Percentiles rank a stretch among this genome's conserved stretches.
These are phyloP conservation scores for Fusarium luffae DNA, from an alignment of 2,329 filamentous ascomycete species.

Conservation along the genomic window DNA sequence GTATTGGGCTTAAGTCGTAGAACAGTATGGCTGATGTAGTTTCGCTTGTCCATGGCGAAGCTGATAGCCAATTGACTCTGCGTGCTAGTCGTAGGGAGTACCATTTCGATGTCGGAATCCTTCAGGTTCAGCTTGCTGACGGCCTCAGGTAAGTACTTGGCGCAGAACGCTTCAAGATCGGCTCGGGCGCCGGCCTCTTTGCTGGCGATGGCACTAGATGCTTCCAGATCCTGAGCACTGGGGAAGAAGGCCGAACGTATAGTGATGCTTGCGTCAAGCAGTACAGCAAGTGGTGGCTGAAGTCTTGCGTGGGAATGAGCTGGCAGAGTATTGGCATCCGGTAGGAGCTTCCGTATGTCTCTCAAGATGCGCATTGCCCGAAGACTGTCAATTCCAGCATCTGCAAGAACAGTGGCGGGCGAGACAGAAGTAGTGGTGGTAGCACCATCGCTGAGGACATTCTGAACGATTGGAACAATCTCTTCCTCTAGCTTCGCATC, in stretches of 20 bases:
- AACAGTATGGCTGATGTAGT: slow-evolving; percentile 20
- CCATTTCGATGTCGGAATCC: not conserved
- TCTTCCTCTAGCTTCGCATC: not conserved
- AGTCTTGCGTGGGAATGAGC: not conserved
- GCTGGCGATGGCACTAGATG: accelerated
- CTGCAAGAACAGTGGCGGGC: not conserved
- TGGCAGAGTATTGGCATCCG: too few relatives aligned
- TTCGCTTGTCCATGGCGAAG: slow-evolving; percentile 19
- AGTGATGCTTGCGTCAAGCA: not conserved
- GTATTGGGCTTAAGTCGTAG: not conserved
- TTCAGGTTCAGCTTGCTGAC: not conserved
- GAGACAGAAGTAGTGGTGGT: not conserved
- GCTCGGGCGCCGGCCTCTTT: not conserved
- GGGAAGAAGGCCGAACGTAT: slow-evolving; percentile 16
- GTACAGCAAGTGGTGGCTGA: slow-evolving; percentile 2
- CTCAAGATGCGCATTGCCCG: slow-evolving; percentile 21
- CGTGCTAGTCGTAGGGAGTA: slow-evolving; percentile 14
- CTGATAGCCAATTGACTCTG: slow-evolving; percentile 27
- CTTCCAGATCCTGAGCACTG: accelerated
- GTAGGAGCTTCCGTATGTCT: not conserved
- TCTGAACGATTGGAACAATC: not conserved
- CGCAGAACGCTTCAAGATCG: not conserved
- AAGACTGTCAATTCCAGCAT: slow-evolving; percentile 23
- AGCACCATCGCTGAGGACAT: not conserved
- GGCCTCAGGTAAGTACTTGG: not conserved